Percentiles rank a stretch among this genome's conserved stretches.
Evolutionary conservation across 805 yeast genomes (phyloP).

Genomic region (Yamadazyma endophytica): DNA sequence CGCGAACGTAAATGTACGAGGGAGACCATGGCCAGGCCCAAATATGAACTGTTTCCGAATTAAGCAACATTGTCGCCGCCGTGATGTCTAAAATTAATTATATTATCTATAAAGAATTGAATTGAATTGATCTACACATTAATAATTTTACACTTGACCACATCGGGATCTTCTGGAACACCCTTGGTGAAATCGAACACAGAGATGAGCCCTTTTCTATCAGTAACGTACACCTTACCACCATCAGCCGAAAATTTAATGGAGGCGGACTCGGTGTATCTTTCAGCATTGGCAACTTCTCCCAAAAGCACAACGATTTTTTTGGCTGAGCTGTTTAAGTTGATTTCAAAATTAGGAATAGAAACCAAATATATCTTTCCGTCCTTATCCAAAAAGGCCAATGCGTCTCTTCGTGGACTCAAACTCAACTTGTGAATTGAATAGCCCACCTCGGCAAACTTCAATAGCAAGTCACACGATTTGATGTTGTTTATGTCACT

Average conservation of each 20-base stretch:
- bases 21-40: too few relatives aligned
- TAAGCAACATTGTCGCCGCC: too few relatives aligned
- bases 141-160: constrained; percentile 62
- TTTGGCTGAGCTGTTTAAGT: constrained; percentile 15
- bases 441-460: constrained; percentile 77
- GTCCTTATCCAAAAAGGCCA: constrained; percentile 74
- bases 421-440: constrained; percentile 68
- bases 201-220: constrained; percentile 74
- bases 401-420: constrained; percentile 83
- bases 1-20: too few relatives aligned
- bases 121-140: constrained; percentile 21
- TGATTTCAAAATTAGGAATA: constrained; percentile 44
- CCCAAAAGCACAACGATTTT: constrained; percentile 66
- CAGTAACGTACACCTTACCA: constrained; percentile 69
- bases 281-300: constrained; percentile 71
- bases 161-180: constrained; percentile 61
- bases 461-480: constrained; percentile 35
- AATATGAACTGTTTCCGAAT: too few relatives aligned
- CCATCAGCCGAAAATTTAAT: constrained; percentile 77
- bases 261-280: constrained; percentile 75
- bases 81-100: too few relatives aligned
- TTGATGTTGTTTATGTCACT: constrained; percentile 44
- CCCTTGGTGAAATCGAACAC: constrained; percentile 89
- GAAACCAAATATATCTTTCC: constrained; percentile 72
- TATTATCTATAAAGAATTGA: too few relatives aligned